Conservation (phyloP, 2,329 filamentous ascomycete species). For the Zarea fungicola region DNA sequence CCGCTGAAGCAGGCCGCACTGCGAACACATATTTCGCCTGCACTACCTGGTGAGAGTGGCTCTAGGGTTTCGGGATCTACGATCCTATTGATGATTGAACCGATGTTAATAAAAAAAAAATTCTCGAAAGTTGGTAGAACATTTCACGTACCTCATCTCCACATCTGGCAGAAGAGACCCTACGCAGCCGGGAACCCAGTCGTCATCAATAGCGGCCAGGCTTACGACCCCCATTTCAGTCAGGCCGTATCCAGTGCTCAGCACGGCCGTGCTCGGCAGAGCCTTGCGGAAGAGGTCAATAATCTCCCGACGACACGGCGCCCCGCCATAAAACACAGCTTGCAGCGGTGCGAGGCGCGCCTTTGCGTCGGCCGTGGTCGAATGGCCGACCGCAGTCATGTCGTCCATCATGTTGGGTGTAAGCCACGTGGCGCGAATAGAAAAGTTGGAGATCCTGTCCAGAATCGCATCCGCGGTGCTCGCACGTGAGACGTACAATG, state of each 20-base stretch:
- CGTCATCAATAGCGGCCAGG: neutral
- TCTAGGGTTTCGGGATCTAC: constrained; percentile 2
- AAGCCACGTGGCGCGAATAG: neutral
- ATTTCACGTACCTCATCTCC: neutral
- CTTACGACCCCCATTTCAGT: neutral
- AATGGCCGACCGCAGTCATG: neutral
- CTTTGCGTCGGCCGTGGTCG: neutral
- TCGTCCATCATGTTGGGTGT: neutral
- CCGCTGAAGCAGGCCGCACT: neutral
- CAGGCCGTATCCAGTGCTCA: neutral
- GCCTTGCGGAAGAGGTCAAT: neutral
- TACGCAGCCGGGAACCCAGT: constrained; percentile 3
- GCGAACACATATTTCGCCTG: constrained; percentile 4
- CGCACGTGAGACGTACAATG: neutral
- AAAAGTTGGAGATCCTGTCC: neutral
- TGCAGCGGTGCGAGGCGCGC: neutral
- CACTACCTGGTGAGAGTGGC: neutral
- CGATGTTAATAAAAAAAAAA: neutral
- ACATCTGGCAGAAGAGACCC: neutral
- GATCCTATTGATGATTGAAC: neutral
- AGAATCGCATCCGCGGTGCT: neutral
- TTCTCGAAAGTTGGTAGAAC: neutral
- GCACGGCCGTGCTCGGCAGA: neutral
- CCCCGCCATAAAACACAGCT: neutral
- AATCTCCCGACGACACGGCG: neutral